Conservation (phyloP, 2,329 filamentous ascomycete species). For the Zopfia rhizophila region DNA sequence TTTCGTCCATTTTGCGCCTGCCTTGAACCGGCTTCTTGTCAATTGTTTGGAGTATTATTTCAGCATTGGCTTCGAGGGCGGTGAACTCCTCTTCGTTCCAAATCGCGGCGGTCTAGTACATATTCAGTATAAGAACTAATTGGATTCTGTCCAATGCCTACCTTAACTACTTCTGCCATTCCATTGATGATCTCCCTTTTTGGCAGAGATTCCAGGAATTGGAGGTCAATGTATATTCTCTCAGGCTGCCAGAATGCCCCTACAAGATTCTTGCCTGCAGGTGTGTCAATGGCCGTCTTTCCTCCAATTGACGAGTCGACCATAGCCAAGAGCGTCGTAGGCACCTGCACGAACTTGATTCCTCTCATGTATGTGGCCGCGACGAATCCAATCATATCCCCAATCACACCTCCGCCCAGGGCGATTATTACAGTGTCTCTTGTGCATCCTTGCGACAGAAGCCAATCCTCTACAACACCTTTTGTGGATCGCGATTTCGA, state of each 20-base stretch:
- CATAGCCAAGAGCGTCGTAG: conserved; percentile 94
- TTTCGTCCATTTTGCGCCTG: conserved; percentile 72
- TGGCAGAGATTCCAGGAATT: conserved; percentile 90
- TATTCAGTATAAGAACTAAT: conserved; percentile 16
- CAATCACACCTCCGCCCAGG: conserved; percentile 94
- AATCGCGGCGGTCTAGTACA: conserved; percentile 82
- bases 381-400: conserved; percentile 97
- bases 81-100: conserved; percentile 91
- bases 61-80: conserved; percentile 82
- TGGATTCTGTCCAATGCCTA: conserved; percentile 27
- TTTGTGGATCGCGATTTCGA: conserved; percentile 95
- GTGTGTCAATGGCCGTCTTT: conserved; percentile 97
- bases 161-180: conserved; percentile 96
- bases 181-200: conserved; percentile 96
- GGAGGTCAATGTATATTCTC: conserved; percentile 92
- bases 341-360: conserved; percentile 94
- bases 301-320: conserved; percentile 98
- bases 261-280: conserved; percentile 93
- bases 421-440: conserved; percentile 95
- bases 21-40: conserved; percentile 68
- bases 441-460: conserved; percentile 90
- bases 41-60: conserved; percentile 77
- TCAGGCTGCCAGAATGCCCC: conserved; percentile 97
- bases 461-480: conserved; percentile 96
- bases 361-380: conserved; percentile 99